Percentiles rank a stretch among this genome's conserved stretches.
Evolutionary conservation across 208 protist genomes (phyloP).

Genomic region (Wallacemonas collosoma): DNA sequence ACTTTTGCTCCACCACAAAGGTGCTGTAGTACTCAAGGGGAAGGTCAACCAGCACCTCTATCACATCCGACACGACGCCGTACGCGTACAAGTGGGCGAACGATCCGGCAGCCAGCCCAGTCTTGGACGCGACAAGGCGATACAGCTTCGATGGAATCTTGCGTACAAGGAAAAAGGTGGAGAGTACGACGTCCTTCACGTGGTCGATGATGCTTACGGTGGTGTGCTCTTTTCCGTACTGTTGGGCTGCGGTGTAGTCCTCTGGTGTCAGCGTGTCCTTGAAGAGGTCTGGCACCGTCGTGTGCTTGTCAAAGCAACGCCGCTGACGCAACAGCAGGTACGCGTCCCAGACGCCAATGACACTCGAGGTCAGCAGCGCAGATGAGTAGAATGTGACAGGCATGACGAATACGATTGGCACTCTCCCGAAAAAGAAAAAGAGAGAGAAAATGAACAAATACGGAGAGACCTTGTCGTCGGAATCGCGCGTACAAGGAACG

Average conservation of each 20-base stretch:
- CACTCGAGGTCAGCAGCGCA: slow-evolving; percentile 46
- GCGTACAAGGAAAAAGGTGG: slow-evolving; percentile 37
- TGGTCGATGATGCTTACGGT: slow-evolving; percentile 35
- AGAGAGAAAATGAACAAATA: slow-evolving; percentile 15
- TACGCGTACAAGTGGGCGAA: slow-evolving; percentile 66
- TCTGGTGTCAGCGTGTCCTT: slow-evolving; percentile 33
- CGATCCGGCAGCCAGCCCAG: slow-evolving; percentile 32
- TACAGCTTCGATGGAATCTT: slow-evolving; percentile 48
- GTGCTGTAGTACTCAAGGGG: slow-evolving; percentile 76
- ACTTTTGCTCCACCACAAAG: slow-evolving; percentile 84
- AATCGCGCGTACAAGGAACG: background rate
- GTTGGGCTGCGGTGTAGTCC: slow-evolving; percentile 47
- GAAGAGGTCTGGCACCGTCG: slow-evolving; percentile 28
- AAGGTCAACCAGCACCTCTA: slow-evolving; percentile 47
- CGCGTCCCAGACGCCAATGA: slow-evolving; percentile 48
- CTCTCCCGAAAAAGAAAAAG: slow-evolving; percentile 8
- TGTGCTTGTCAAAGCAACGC: slow-evolving; percentile 22
- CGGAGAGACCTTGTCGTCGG: background rate
- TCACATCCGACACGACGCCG: slow-evolving; percentile 32
- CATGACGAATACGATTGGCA: background rate
- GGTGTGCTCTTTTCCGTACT: slow-evolving; percentile 41
- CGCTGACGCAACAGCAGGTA: slow-evolving; percentile 59
- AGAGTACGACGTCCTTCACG: slow-evolving; percentile 36
- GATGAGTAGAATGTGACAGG: slow-evolving; percentile 37
- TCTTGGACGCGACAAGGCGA: slow-evolving; percentile 21